These are phyloP conservation scores for Fusarium nygamai DNA, from an alignment of 2,329 filamentous ascomycete genomes.

Conservation along the genomic window DNA sequence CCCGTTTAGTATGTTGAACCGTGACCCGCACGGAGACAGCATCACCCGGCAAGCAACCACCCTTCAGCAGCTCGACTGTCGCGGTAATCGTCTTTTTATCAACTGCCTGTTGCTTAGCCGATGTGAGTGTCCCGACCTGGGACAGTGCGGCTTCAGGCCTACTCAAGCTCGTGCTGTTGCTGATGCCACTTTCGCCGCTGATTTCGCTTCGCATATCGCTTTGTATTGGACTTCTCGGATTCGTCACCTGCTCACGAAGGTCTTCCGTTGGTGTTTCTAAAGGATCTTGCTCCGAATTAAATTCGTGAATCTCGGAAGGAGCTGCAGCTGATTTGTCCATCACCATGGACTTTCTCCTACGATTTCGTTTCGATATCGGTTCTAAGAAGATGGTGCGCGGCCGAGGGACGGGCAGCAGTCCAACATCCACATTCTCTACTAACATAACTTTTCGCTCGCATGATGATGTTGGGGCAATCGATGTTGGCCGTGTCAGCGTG, in stretches of 20 bases:
- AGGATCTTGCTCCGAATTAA: slow-evolving; percentile 49
- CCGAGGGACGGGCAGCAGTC: slow-evolving; percentile 76
- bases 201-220: slow-evolving; percentile 73
- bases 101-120: slow-evolving; percentile 55
- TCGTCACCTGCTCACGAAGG: slow-evolving; percentile 47
- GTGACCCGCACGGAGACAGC: slow-evolving; percentile 80
- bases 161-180: slow-evolving; percentile 71
- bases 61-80: slow-evolving; percentile 82
- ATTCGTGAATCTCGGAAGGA: slow-evolving; percentile 52
- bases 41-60: slow-evolving; percentile 88
- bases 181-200: slow-evolving; percentile 76
- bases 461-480: slow-evolving; percentile 81
- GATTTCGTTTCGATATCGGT: slow-evolving; percentile 78
- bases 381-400: slow-evolving; percentile 88
- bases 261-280: slow-evolving; percentile 56
- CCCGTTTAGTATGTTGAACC: slow-evolving; percentile 86
- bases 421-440: slow-evolving; percentile 86
- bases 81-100: slow-evolving; percentile 85
- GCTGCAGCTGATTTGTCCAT: slow-evolving; percentile 58
- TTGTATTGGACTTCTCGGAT: slow-evolving; percentile 55
- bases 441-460: slow-evolving; percentile 85
- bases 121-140: slow-evolving; percentile 45
- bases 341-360: slow-evolving; percentile 65
- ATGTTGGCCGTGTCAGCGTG: slow-evolving; percentile 87
- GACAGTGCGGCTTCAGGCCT: slow-evolving; percentile 56